Conservation (phyloP, 768 basidiomycete genomes). For the Agrocybe pediades region DNA sequence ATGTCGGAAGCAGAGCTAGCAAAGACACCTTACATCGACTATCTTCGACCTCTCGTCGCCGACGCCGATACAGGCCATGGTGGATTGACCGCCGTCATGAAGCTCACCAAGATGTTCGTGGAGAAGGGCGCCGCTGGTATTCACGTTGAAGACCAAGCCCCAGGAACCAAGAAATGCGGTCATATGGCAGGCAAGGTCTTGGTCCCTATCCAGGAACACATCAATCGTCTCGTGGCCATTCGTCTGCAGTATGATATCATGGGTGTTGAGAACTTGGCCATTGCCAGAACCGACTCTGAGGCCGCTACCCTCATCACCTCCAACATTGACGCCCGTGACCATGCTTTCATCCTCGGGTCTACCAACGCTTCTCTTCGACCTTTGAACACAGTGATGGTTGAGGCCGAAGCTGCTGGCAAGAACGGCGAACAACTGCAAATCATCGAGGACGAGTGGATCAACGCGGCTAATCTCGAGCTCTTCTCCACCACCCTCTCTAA, state of each 20-base stretch:
- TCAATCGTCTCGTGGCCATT: slow-evolving; percentile 96
- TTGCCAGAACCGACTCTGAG: slow-evolving; percentile 96
- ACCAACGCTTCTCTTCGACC: slow-evolving; percentile 75
- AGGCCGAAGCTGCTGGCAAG: slow-evolving; percentile 82
- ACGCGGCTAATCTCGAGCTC: slow-evolving; percentile 74
- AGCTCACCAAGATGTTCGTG: slow-evolving; percentile 97
- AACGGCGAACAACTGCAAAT: slow-evolving; percentile 80
- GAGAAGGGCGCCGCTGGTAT: slow-evolving; percentile 98
- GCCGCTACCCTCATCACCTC: slow-evolving; percentile 96
- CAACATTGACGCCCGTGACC: slow-evolving; percentile 97
- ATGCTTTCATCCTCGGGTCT: slow-evolving; percentile 92
- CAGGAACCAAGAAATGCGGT: slow-evolving; percentile 95
- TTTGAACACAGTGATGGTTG: slow-evolving; percentile 78
- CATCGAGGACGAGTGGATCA: slow-evolving; percentile 88
- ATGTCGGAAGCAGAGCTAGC: slow-evolving; percentile 73
- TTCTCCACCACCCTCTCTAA: slow-evolving; percentile 74
- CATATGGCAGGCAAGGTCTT: slow-evolving; percentile 97
- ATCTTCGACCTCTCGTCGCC: slow-evolving; percentile 91
- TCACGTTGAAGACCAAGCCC: slow-evolving; percentile 97
- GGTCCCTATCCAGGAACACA: slow-evolving; percentile 96
- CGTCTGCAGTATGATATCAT: slow-evolving; percentile 98
- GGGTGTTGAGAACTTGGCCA: slow-evolving; percentile 93
- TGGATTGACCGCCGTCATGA: slow-evolving; percentile 97
- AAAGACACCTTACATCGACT: slow-evolving; percentile 75
- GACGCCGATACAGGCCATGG: slow-evolving; percentile 99